A percentile compares a stretch with the other conserved stretches of the same genome.
These are phyloP conservation scores for Cadophora sp. DNA, from an alignment of 2,329 filamentous ascomycete species.

Conservation along the genomic window DNA sequence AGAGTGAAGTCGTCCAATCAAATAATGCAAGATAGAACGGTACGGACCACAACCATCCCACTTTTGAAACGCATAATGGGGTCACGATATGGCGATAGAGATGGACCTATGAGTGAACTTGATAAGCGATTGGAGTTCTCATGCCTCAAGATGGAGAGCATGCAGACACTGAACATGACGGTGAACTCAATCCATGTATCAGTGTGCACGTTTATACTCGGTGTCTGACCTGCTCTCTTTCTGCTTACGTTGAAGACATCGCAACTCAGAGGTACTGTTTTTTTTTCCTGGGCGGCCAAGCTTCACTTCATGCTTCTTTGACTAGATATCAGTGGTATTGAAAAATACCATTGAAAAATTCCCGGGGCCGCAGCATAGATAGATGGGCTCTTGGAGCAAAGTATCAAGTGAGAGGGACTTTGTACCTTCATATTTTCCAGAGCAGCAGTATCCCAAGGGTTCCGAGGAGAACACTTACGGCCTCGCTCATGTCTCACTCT, in stretches of 20 bases:
- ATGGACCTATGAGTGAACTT: not conserved
- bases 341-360: no score
- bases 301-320: not conserved
- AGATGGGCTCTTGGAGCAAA: not conserved
- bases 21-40: not conserved
- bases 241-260: no score
- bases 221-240: no score
- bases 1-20: not conserved
- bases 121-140: not conserved
- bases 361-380: no score
- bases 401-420: no score
- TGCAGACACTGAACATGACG: not conserved
- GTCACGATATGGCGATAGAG: not conserved
- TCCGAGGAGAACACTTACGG: not conserved
- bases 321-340: not conserved
- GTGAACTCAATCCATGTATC: not conserved
- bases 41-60: constrained; percentile 1
- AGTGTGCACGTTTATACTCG: not conserved
- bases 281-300: no score
- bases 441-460: not conserved
- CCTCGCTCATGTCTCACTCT: not conserved
- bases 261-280: no score
- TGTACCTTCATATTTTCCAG: no score
- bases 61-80: constrained; percentile 6
- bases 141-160: not conserved